Evolutionary conservation across 164 flowering plant species (phyloP), one percentile per base, ranked within the genome.

Genomic region (Magnolia changhungtana): DNA sequence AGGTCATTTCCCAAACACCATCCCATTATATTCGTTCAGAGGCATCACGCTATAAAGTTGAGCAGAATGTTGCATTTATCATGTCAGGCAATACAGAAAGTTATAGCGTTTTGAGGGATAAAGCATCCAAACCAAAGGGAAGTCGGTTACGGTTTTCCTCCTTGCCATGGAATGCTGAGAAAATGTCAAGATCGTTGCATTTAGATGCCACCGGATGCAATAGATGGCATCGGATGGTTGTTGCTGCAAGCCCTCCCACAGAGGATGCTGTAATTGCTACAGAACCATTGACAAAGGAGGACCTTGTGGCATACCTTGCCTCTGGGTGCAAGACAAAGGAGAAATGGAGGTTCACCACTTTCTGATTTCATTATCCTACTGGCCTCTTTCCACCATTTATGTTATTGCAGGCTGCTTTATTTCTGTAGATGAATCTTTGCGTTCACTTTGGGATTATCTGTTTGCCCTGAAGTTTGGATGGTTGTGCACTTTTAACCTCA

Each of bases 301-400:
- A 96, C 86, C 97, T 96, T 75, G 89, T 96, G 0, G 87, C 59
- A 13, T 96, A 96, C 81, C 96, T 94, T 76, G 94, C 98, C 71
- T 96, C 99, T 67, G 99, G 99, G 19, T 96, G 99, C 88, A 96
- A 96, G 83, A 89, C 96, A 20, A 94, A 94, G 83, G 98, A 94
- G 72, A 88, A 92, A 50, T 96, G 98, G 98, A 94, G 99, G 99
- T 94, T 75, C 21, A 8, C 31, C 49, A 66, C 69, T 65, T 68
- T 50, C 7, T 71, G 52, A 72, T 55, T 72, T 58, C 19, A 70
- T 23, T 37, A 4, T 37, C 45, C 45, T 5, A 37, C 45, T 37
- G 45, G 45, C 7, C 18, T 19, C 23, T 55, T 21, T 75, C 10
- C 67, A n/a, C 19, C 21, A 50, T 24, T 49, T 24, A 24, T 27